A percentile compares a stretch with the other conserved stretches of the same genome.
Conservation (phyloP, 176 grass and related monocot species). For the Carex pumila region DNA sequence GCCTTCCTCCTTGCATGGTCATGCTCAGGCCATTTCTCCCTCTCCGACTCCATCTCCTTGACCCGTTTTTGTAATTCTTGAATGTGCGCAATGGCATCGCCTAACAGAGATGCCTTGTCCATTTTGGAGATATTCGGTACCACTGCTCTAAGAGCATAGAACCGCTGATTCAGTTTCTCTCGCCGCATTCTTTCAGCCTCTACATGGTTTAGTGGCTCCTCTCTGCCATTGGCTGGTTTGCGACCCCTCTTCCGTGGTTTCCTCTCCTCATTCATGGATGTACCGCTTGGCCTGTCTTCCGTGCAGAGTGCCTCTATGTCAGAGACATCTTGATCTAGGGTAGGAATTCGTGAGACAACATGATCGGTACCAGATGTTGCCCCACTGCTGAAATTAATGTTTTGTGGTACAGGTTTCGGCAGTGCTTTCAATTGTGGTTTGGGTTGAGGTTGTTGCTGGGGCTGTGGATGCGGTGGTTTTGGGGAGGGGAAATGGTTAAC, state of each 20-base stretch:
- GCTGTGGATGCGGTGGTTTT: neutral
- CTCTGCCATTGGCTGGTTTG: slow-evolving; percentile 82
- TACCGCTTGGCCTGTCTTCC: neutral
- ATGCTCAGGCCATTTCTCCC: neutral
- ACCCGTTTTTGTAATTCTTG: slow-evolving; percentile 62
- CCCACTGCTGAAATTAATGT: slow-evolving; percentile 18
- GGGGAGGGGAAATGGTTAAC: neutral
- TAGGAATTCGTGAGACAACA: neutral
- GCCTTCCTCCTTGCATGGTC: neutral
- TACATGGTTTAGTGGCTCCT: slow-evolving; percentile 88
- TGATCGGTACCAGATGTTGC: neutral
- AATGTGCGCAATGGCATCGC: slow-evolving; percentile 81
- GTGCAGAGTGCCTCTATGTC: slow-evolving; percentile 12
- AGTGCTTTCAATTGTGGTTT: neutral
- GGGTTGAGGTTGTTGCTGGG: neutral
- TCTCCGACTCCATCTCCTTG: slow-evolving; percentile 16
- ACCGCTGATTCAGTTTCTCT: slow-evolving; percentile 91
- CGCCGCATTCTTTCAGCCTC: slow-evolving; percentile 92
- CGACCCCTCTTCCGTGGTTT: slow-evolving; percentile 68
- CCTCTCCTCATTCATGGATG: slow-evolving; percentile 32
- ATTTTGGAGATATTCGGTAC: slow-evolving; percentile 87
- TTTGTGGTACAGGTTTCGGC: neutral
- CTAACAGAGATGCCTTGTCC: slow-evolving; percentile 85
- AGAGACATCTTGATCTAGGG: slow-evolving; percentile 18
- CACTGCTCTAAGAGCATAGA: slow-evolving; percentile 78